Conservation (phyloP, 1,284 basidiomycete species). For the Xerocomus nothofagi region DNA sequence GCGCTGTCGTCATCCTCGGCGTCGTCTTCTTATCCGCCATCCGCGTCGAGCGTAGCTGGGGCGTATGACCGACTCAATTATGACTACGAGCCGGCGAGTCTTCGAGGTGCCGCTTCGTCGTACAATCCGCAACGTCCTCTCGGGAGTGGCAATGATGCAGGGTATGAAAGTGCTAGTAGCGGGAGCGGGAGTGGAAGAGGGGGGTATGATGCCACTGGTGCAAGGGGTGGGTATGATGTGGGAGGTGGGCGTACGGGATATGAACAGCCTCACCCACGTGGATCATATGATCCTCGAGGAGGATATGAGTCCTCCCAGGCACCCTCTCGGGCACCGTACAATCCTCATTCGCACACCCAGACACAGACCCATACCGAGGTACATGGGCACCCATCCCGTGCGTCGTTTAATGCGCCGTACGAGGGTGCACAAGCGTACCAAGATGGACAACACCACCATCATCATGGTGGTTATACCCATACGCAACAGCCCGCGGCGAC, state of each 20-base stretch:
- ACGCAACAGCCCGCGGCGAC: conserved; percentile 28
- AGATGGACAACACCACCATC: conserved; percentile 23
- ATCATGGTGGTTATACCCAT: conserved; percentile 24
- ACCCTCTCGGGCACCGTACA: conserved; percentile 23
- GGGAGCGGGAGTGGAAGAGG: conserved; percentile 18
- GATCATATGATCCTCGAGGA: conserved; percentile 24
- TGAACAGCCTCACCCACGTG: conserved; percentile 28
- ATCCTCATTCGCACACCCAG: conserved; percentile 21
- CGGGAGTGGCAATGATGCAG: conserved; percentile 6
- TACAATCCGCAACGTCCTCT: conserved; percentile 30
- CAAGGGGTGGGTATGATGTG: conserved; percentile 26
- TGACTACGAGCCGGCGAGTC: conserved; percentile 22
- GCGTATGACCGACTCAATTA: conserved; percentile 27
- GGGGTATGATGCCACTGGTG: conserved; percentile 21
- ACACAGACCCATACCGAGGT: conserved; percentile 24
- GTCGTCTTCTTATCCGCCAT: conserved; percentile 15
- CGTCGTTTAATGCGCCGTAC: conserved; percentile 27
- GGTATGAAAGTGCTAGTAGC: conserved; percentile 18
- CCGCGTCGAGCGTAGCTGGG: conserved; percentile 18
- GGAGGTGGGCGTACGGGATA: conserved; percentile 21
- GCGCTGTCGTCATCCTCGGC: conserved; percentile 18
- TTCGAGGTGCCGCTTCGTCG: conserved; percentile 17
- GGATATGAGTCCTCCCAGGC: conserved; percentile 27
- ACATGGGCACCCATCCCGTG: conserved; percentile 24
- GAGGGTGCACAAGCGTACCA: conserved; percentile 32